These are phyloP conservation scores for Tilletiopsis washingtonensis DNA, from an alignment of 1,284 basidiomycete species.

Conservation along the genomic window DNA sequence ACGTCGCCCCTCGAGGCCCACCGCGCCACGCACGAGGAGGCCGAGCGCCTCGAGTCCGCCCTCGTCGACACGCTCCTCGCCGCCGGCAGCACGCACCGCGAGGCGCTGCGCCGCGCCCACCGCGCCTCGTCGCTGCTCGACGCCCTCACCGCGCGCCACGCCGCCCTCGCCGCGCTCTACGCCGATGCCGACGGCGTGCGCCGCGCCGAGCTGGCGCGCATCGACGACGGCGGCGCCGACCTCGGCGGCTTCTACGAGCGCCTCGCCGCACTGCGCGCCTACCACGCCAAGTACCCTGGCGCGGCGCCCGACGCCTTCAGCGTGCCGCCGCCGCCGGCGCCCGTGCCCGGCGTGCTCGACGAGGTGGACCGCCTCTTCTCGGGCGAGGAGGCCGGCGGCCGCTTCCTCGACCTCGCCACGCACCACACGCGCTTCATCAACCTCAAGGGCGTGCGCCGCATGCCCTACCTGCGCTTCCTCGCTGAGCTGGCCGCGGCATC, in stretches of 20 bases:
- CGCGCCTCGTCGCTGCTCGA: constrained; percentile 77
- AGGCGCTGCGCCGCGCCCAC: constrained; percentile 69
- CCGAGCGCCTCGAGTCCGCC: constrained; percentile 70
- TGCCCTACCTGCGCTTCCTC: constrained; percentile 83
- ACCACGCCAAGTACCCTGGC: constrained; percentile 88
- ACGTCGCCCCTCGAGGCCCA: constrained; percentile 86
- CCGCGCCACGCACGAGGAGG: constrained; percentile 87
- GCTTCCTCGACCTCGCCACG: constrained; percentile 85
- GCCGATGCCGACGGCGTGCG: constrained; percentile 50
- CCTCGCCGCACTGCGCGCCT: constrained; percentile 86
- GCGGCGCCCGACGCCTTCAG: constrained; percentile 52
- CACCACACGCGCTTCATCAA: constrained; percentile 86
- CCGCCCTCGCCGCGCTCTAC: constrained; percentile 40
- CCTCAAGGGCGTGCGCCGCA: constrained; percentile 61
- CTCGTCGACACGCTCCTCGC: constrained; percentile 52
- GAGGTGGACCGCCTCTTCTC: constrained; percentile 42
- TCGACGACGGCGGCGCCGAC: constrained; percentile 46
- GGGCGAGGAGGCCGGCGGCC: constrained; percentile 89
- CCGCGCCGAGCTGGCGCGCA: constrained; percentile 50
- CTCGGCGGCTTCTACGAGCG: constrained; percentile 69
- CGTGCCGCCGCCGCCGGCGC: constrained; percentile 9
- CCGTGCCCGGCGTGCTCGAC: too few species aligned
- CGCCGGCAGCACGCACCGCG: constrained; percentile 46
- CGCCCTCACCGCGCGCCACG: constrained; percentile 63
- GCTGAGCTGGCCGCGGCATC: constrained; percentile 49